Base-by-base conservation (phyloP, 2,329 filamentous ascomycete species). In the Claviceps quebecensis region DNA sequence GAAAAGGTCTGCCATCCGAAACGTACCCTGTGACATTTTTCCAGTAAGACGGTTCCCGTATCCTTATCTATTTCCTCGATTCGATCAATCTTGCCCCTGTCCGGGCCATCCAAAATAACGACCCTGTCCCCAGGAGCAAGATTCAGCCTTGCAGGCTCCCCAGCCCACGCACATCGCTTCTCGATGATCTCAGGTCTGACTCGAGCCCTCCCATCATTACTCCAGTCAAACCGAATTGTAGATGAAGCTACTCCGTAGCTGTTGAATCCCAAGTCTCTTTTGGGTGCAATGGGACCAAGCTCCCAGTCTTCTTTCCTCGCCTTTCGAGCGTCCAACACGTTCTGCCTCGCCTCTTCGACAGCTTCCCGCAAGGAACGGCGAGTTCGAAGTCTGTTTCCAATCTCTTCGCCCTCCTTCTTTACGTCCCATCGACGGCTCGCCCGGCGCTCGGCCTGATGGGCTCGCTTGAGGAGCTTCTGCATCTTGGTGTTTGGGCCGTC, bases 41-140 rank as follows among this genome's bases (percentile, higher is more conserved):
- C 73, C 44, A 90, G 68, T n/a, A 68, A 72, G 45, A 87, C 71
- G 55, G 76, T 75, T 54, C 80, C 82, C 9, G 29, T 34, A 45
- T 68, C 70, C 11, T 74, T 66, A 4, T 80, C 69, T 45, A 94
- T 71, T 1, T 71, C 65, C 54, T 65, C 66, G 45, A 97, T 78
- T n/a, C 71, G 70, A 48, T 87, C 86, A 67, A 98, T 93, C 70
- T 84, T 87, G 60, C 89, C 89, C 70, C 83, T 85, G 61, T 93
- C 86, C 38, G 76, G 77, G 8, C 91, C 90, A 54, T 84, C 80
- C 50, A 88, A 69, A 53, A 97, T 70, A 50, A 91, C 86, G 36
- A 96, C 89, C 54, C 93, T 78, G 67, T 97, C 93, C 6, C 83
- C 81, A 4, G 69, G 62, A 23, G 74, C 77, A 53, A 90, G 70